phyloP scores from a whole-genome alignment of 2,329 filamentous ascomycete genomes.

The Apiospora kogelbergensis region DNA sequence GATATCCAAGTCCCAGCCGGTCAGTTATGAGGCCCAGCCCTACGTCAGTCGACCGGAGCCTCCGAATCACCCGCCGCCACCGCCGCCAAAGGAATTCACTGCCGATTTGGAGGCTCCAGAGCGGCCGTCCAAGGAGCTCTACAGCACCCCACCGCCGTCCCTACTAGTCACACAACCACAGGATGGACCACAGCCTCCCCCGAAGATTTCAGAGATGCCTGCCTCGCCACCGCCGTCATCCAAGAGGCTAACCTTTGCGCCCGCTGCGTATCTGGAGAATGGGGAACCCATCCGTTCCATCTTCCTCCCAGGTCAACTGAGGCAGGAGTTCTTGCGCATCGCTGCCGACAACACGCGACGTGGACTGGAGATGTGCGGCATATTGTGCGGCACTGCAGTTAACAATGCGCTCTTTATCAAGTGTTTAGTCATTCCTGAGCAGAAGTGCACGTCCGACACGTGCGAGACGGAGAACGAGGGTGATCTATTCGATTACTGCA shows the following conservation, averaged over 20 bases:
- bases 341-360: constrained; percentile 74
- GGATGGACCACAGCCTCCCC: constrained; percentile 24
- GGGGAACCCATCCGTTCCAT: constrained; percentile 83
- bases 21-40: constrained; percentile 41
- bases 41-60: constrained; percentile 18
- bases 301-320: constrained; percentile 78
- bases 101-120: constrained; percentile 19
- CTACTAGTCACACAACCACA: constrained; percentile 17
- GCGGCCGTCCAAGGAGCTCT: constrained; percentile 30
- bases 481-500: constrained; percentile 85
- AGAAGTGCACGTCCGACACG: constrained; percentile 86
- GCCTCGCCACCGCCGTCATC: constrained; percentile 32
- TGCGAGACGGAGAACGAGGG: constrained; percentile 91
- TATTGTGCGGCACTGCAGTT: constrained; percentile 86
- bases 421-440: constrained; percentile 85
- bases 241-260: constrained; percentile 73
- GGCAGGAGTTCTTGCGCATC: constrained; percentile 70
- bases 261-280: constrained; percentile 86
- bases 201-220: constrained; percentile 28
- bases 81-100: constrained; percentile 38
- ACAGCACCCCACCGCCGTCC: constrained; percentile 21
- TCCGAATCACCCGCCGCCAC: constrained; percentile 36
- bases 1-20: constrained; percentile 50
- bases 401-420: constrained; percentile 93
- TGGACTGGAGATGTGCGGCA: constrained; percentile 93